phyloP scores from a whole-genome alignment of 202 grass and related monocot species.

The Schoenoplectus tabernaemontani region DNA sequence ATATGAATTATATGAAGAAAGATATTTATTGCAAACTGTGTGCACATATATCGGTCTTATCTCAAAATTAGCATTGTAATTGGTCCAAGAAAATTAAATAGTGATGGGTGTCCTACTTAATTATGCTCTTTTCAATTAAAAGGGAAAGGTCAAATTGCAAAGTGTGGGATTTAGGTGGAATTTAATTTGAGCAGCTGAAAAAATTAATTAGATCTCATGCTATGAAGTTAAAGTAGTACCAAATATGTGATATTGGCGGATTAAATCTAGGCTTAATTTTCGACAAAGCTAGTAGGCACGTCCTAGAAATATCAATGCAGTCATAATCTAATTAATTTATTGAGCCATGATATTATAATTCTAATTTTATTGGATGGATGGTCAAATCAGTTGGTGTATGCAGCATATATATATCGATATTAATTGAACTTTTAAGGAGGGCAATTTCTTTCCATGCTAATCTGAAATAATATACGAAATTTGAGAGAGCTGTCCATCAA shows the following conservation, averaged over 20 bases:
- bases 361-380: not conserved
- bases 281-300: not conserved
- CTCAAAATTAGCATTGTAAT: not conserved
- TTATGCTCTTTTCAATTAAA: not conserved
- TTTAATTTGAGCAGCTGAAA: not conserved
- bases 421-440: too few species aligned
- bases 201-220: not conserved
- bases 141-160: not conserved
- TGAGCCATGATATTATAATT: not conserved
- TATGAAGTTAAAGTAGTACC: not conserved
- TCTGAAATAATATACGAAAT: too few species aligned
- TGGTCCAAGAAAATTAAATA: not conserved
- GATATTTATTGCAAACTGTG: not conserved
- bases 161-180: not conserved
- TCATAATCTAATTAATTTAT: not conserved
- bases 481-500: too few species aligned
- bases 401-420: not conserved
- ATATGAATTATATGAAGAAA: not conserved
- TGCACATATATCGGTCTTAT: not conserved
- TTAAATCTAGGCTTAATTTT: not conserved
- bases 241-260: not conserved
- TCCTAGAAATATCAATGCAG: not conserved
- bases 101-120: not conserved
- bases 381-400: not conserved
- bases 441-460: too few species aligned